Base-by-base conservation (phyloP, 352 stramenopile species). In the Pythium monospermum region DNA sequence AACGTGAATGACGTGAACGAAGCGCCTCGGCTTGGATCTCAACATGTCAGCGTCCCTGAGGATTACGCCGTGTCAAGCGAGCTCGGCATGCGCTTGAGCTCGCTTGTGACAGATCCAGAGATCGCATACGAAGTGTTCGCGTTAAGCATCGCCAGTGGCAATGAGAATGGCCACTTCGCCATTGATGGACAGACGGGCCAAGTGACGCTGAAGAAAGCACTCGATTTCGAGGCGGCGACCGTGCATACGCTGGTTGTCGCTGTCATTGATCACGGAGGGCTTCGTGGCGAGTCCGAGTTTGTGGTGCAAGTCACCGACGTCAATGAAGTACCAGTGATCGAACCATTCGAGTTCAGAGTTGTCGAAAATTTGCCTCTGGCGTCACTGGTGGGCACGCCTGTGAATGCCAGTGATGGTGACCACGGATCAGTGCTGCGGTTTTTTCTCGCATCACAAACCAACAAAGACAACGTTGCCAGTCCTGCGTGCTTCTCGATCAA, bases 1-100 rank as follows among this genome's bases (percentile, higher is more conserved):
- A 44, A 16, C 3, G 53, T 72, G 2, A 53, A 61, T 30, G 62
- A 75, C n/a, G 40, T 75, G 8, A 75, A 75, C 28, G 66, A 75
- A 41, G 47, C 53, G 12, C 66, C 66, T 18, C 21, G 6, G 6
- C 30, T 75, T 5, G 8, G 16, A 4, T 55, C 38, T 1, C 56
- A 64, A 22, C 53, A 57, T 6, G 38, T 69, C 0, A 41, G 8
- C 3, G 18, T 72, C 4, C 51, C 25, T n/a, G 66, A 75, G 49
- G 36, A 66, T 11, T 27, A 44, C 6, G 16, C 38, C 1, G 15
- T 61, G 6, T 11, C 21, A 3, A 33, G 35, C 1, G 12, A 25
- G n/a, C 4, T 68, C 1, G 54, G 60, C 7, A 19, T 45, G 2
- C 11, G 6, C 0, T 36, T 65, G 1, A 8, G 7, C 6, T 3